phyloP scores from a whole-genome alignment of 2,329 filamentous ascomycete genomes.

The Penicillium janthinellum region DNA sequence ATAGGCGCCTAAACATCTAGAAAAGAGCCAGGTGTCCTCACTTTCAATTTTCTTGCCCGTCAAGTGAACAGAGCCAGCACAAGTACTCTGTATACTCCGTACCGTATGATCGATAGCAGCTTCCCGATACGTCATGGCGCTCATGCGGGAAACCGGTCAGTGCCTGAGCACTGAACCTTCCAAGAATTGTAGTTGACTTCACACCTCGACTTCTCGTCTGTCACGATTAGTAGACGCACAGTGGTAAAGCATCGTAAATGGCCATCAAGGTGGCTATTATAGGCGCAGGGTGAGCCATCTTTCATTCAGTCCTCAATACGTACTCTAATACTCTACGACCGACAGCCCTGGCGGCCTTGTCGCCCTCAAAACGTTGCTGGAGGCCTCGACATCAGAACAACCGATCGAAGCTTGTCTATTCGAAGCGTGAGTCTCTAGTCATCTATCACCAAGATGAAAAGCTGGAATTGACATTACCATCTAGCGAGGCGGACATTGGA shows the following conservation, averaged over 20 bases:
- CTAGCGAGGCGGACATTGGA: constrained; percentile 13
- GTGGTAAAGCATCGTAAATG: background rate
- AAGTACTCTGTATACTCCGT: background rate
- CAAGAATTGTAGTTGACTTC: background rate
- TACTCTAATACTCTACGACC: background rate
- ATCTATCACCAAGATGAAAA: too few species aligned
- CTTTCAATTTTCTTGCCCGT: too few species aligned
- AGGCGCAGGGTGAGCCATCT: constrained; percentile 8
- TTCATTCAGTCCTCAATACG: background rate
- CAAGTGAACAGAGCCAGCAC: background rate
- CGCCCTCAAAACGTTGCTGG: constrained; percentile 17
- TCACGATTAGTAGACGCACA: background rate
- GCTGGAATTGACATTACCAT: background rate
- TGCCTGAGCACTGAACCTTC: background rate
- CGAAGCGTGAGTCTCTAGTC: constrained; percentile 8
- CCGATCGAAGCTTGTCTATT: constrained; percentile 18
- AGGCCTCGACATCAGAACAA: constrained; percentile 11
- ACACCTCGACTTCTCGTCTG: background rate
- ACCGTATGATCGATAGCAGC: background rate
- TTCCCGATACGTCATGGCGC: constrained; percentile 4
- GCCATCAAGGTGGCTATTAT: constrained; percentile 14
- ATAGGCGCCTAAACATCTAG: too few species aligned
- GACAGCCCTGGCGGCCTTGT: constrained; percentile 14
- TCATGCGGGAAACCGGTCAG: constrained; percentile 3
- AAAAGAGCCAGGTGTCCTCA: background rate